Base-by-base conservation (phyloP, 257 asterid genomes). In the Galeopsis tetrahit region DNA sequence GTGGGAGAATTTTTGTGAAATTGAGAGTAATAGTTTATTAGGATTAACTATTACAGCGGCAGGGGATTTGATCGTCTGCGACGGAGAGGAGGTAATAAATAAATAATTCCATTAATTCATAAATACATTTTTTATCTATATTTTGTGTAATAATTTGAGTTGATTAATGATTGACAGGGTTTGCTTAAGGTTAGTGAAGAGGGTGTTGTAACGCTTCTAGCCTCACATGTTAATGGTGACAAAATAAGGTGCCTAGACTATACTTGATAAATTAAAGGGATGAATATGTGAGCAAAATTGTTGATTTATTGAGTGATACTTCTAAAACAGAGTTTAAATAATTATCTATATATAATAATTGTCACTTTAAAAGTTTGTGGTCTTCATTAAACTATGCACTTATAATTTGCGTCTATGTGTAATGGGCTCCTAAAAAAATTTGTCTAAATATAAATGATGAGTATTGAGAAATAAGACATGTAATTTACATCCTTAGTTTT, bases 131-230 rank as follows among this genome's bases (percentile, higher is more conserved):
- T 14, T 51, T n/a, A 8, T 51, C 31, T 5, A 4, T 49, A 4
- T 14, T 13, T 49, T 49, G 3, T 2, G 5, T 42, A 15, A 63
- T 10, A 44, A 28, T n/a, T 70, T 77, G 62, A 10, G 10, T 14
- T 58, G 5, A 15, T 63, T 39, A 42, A 38, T 65, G n/a, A 48
- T 21, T 61, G 69, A 4, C 79, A 89, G 96, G 95, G 96, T 51
- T 75, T 89, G 77, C 70, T 88, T 21, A 81, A 84, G 86, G 85
- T 84, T 65, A 76, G 69, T 10, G 93, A 86, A n/a, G 90, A 85
- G 21, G 93, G 87, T 13, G 84, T 82, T 13, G 84, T 82, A 6
- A 74, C 68, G 11, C 64, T 81, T 71, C 79, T 92, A 70, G 82
- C 86, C 58, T 84, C 96, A 4, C 86, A 84, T 63, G 82, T 82